A percentile compares a stretch with the other conserved stretches of the same genome.
These are phyloP conservation scores for Parachaetomium inaequale DNA, from an alignment of 495 filamentous ascomycete species.

Conservation along the genomic window DNA sequence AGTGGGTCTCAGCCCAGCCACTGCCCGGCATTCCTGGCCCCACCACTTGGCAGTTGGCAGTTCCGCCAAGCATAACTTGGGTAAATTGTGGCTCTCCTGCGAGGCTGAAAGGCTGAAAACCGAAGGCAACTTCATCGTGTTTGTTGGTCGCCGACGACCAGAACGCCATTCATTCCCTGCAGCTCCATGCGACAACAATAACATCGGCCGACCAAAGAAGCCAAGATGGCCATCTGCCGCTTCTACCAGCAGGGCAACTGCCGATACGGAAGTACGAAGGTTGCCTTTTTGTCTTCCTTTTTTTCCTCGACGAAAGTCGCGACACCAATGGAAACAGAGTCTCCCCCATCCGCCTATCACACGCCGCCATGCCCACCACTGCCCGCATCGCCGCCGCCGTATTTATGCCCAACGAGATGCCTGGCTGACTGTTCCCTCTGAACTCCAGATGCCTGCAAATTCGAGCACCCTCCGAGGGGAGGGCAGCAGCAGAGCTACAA, in stretches of 20 bases:
- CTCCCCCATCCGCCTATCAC: not conserved
- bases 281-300: constrained; percentile 8
- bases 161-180: not conserved
- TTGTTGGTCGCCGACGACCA: not conserved
- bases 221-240: constrained; percentile 59
- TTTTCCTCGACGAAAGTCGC: not conserved
- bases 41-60: not conserved
- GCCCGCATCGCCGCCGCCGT: not conserved
- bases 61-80: not conserved
- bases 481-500: constrained; percentile 30
- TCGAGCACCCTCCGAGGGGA: constrained; percentile 42
- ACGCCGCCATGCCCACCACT: not conserved
- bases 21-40: too few species aligned
- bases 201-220: not conserved
- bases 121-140: not conserved
- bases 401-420: not conserved
- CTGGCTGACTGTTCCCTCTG: constrained; percentile 3
- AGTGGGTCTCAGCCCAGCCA: constrained; percentile 1
- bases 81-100: not conserved
- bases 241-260: constrained; percentile 73
- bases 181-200: not conserved
- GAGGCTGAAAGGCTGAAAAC: constrained; percentile 19
- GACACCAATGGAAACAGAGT: not conserved
- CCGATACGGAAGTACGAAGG: constrained; percentile 57
- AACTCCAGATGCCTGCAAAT: constrained; percentile 40